Evolutionary conservation across 2,329 filamentous ascomycete species (phyloP), one percentile per base, ranked within the genome.

Genomic region (Ustulina deusta): DNA sequence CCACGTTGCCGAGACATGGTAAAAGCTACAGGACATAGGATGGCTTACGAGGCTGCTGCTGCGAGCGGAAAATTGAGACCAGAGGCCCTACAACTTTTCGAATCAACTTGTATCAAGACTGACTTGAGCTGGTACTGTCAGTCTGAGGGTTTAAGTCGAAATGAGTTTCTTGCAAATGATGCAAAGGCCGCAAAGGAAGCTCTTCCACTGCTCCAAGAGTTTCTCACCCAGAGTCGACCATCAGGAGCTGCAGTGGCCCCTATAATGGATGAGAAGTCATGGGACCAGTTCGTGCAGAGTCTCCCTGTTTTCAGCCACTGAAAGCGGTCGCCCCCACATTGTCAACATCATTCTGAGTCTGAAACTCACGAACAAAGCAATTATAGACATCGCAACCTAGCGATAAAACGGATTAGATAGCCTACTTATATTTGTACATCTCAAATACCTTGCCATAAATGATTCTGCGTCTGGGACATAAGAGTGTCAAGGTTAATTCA

Each of bases 11-110:
- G 74, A 22, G 61, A 59, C 13, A 51, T 77, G 9, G 63, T 77
- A 6, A 69, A 72, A n/a, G 72, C 75, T 2, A 73, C 71, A 0
- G 74, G 75, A 4, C 68, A 78, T n/a, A 70, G 75, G 6, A 76
- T 78, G 74, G 75, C 74, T 0, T 77, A 76, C 25, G 75, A 77
- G 57, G 72, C 75, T 2, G 75, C 72, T 7, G 65, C 34, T 6
- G 13, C 27, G 1, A 59, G 40, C 13, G 68, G 49, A 6, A 66
- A 57, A 42, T 13, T 71, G 3, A 52, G 34, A 20, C 56, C 67
- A 13, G 65, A 62, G 11, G 61, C 65, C 11, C 22, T 71, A 6
- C 40, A 7, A 6, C 62, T 71, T 46, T 70, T 66, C 42, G 69
- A 71, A 55, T 68, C 62, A 3, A 64, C 44, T 27, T 70, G 68